Evolutionary conservation across 2,329 filamentous ascomycete species (phyloP), one percentile per base, ranked within the genome.

Genomic region (Colletotrichum sp.): DNA sequence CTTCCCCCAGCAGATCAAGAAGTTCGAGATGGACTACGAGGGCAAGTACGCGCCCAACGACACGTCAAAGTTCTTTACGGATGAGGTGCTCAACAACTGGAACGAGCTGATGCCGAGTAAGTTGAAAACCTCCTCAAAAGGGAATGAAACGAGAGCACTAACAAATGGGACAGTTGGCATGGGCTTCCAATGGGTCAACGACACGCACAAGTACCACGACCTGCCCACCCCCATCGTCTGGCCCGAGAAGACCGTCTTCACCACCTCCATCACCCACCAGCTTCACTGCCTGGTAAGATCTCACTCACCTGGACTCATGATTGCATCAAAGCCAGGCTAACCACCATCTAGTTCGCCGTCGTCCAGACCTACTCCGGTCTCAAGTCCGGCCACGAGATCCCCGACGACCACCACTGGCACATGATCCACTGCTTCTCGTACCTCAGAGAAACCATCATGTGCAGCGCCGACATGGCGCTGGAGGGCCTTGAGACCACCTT

Each of bases 381-480:
- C 64, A 84, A 81, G 63, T 82, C 84, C 4, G 82, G 82, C 73
- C 83, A 85, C 76, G 78, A 82, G 60, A 81, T 87, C 48, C 85
- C 85, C 21, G 82, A 85, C 28, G 86, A 87, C 77, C 85, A 87
- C 79, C 85, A 87, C 80, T 87, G 77, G 84, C 87, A 88, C 80
- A 86, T 88, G 82, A 85, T 86, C 69, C 87, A 88, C 82, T 88
- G 87, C 82, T 87, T 88, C 79, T 85, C 86, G 78, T 88, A 88
- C 79, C 84, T 88, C 81, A 82, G 87, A 13, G 85, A 88, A 79
- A 85, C 85, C 52, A 85, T 88, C 75, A 84, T 88, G 83, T 88
- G 87, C 80, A 84, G 82, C 32, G 84, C 85, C 67, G 87, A 88
- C 76, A 87, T 86, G 74, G 86, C 86, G 2, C 80, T 88, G 61